Evolutionary conservation across 805 yeast species (phyloP).

Genomic region (Saccharomycopsis olivae): DNA sequence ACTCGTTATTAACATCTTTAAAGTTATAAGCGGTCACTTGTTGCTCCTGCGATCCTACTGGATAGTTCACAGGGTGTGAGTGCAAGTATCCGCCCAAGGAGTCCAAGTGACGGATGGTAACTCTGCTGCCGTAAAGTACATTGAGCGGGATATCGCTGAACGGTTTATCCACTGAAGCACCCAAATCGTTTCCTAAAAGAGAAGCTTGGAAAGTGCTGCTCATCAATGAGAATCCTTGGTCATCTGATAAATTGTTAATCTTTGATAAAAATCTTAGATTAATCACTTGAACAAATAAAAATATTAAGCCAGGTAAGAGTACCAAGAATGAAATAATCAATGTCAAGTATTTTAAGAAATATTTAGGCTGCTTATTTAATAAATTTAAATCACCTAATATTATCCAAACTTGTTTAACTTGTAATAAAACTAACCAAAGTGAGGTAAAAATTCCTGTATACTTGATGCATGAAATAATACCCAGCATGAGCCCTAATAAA

Average conservation of each 20-base stretch:
- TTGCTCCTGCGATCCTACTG: slow-evolving; percentile 60
- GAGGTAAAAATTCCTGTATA: slow-evolving; percentile 62
- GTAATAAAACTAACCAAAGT: slow-evolving; percentile 47
- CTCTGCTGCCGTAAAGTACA: slow-evolving; percentile 28
- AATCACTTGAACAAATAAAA: slow-evolving; percentile 8
- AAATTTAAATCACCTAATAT: slow-evolving; percentile 56
- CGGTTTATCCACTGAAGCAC: slow-evolving; percentile 36
- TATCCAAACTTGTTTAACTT: slow-evolving; percentile 50
- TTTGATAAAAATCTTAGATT: slow-evolving; percentile 12
- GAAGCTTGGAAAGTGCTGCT: slow-evolving; percentile 12
- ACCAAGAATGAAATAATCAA: slow-evolving; percentile 27
- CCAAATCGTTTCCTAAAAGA: slow-evolving; percentile 9
- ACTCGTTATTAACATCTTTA: slow-evolving; percentile 54
- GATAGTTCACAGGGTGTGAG: slow-evolving; percentile 57
- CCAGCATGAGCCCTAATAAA: slow-evolving; percentile 42
- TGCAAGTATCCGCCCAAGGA: slow-evolving; percentile 73
- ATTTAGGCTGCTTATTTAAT: slow-evolving; percentile 27
- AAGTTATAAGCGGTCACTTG: slow-evolving; percentile 66
- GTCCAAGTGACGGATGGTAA: slow-evolving; percentile 29
- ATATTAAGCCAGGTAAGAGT: slow-evolving; percentile 6
- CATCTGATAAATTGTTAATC: slow-evolving; percentile 22
- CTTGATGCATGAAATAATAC: slow-evolving; percentile 49
- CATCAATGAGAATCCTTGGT: slow-evolving; percentile 17
- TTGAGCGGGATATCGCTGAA: slow-evolving; percentile 48
- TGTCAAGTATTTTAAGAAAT: slow-evolving; percentile 42